Evolutionary conservation across 1,284 basidiomycete genomes (phyloP).

Genomic region (Apiotrichum gracile): DNA sequence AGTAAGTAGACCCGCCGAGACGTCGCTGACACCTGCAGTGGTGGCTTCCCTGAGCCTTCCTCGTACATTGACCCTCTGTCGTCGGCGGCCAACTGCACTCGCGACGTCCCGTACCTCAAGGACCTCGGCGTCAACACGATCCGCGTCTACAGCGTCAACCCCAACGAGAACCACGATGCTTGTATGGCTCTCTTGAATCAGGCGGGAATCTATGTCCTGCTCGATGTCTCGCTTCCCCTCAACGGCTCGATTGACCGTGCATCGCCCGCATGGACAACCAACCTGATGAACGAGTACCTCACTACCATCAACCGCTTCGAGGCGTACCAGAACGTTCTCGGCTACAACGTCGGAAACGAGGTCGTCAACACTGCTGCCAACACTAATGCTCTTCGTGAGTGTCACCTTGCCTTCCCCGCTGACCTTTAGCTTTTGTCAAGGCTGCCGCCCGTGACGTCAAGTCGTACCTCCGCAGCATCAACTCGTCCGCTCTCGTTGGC

Average conservation of each 20-base stretch:
- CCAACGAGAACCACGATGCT: constrained; percentile 70
- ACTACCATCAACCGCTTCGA: constrained; percentile 69
- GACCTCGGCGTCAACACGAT: constrained; percentile 55
- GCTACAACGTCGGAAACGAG: constrained; percentile 82
- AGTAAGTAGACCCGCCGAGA: constrained; percentile 34
- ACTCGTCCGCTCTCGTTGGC: constrained; percentile 65
- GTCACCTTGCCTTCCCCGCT: neutral
- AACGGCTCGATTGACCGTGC: constrained; percentile 80
- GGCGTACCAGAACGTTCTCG: constrained; percentile 76
- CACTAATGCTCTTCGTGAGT: constrained; percentile 57
- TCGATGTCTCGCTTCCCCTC: constrained; percentile 75
- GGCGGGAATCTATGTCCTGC: constrained; percentile 83
- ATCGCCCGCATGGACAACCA: constrained; percentile 72
- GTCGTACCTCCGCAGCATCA: constrained; percentile 69
- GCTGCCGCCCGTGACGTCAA: constrained; percentile 83
- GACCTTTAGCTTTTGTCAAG: constrained; percentile 63
- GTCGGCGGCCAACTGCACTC: constrained; percentile 60
- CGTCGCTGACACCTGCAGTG: constrained; percentile 22
- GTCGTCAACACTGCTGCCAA: constrained; percentile 59
- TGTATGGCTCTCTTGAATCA: constrained; percentile 74
- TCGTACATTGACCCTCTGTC: constrained; percentile 63
- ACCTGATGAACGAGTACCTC: constrained; percentile 72
- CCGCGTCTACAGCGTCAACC: constrained; percentile 78
- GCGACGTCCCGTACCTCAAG: constrained; percentile 72
- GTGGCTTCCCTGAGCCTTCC: constrained; percentile 63